Conservation (phyloP, 257 asterid genomes). For the Vinca minor region DNA sequence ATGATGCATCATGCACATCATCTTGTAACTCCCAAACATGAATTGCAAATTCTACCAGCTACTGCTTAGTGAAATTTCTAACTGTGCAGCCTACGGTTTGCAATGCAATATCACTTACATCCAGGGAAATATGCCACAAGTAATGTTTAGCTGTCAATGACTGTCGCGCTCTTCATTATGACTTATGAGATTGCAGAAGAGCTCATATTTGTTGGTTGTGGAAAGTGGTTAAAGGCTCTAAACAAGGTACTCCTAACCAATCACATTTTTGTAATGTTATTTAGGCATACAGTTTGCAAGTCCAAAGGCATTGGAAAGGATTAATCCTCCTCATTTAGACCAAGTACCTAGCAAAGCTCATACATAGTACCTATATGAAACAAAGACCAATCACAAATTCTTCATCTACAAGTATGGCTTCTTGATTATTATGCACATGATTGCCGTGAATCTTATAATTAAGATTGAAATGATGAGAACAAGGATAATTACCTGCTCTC, state of each 20-base stretch:
- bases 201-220: neutral
- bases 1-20: neutral
- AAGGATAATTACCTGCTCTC: conserved; percentile 43
- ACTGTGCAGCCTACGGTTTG: neutral
- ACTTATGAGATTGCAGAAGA: neutral
- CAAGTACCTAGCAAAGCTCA: neutral
- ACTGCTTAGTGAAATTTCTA: neutral
- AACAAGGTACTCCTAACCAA: neutral
- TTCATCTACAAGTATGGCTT: neutral
- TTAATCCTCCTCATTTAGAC: neutral
- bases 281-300: neutral
- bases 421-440: neutral
- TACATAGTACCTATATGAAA: neutral
- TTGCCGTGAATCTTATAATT: neutral
- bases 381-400: neutral
- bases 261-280: neutral
- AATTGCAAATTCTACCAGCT: neutral
- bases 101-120: neutral
- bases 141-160: neutral
- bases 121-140: neutral
- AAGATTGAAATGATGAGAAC: neutral
- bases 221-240: neutral
- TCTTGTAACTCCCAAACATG: neutral
- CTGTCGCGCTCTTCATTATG: neutral
- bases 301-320: neutral